These are phyloP conservation scores for Daldinia eschscholtzii DNA, from an alignment of 2,329 filamentous ascomycete species.

Conservation along the genomic window DNA sequence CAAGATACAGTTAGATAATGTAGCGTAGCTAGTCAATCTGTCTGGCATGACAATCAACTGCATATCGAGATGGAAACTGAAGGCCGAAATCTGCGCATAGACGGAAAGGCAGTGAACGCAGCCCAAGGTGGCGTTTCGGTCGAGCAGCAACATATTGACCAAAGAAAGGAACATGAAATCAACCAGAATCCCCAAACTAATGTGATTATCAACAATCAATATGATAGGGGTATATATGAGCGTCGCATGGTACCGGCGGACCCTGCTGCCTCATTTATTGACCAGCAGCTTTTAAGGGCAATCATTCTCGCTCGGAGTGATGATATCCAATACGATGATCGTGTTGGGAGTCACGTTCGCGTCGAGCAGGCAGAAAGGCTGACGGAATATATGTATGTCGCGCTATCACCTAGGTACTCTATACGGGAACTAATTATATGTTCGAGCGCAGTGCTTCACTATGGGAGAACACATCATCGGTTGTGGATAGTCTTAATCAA, in stretches of 20 bases:
- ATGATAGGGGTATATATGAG: not conserved
- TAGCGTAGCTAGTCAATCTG: not conserved
- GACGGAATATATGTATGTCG: not conserved
- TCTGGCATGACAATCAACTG: not conserved
- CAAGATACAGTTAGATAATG: not conserved
- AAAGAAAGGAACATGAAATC: slow-evolving; percentile 6
- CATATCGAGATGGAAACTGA: not conserved
- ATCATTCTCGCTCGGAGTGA: not conserved
- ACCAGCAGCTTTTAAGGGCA: not conserved
- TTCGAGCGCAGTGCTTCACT: not conserved
- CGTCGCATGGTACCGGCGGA: slow-evolving; percentile 6
- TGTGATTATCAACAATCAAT: slow-evolving; percentile 1
- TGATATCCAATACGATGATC: slow-evolving; percentile 1
- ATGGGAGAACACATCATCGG: not conserved
- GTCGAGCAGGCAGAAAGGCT: not conserved
- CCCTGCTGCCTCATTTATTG: slow-evolving; percentile 4
- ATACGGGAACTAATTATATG: not conserved
- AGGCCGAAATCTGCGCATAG: not conserved
- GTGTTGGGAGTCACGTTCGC: not conserved
- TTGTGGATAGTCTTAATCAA: not conserved
- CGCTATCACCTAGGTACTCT: not conserved
- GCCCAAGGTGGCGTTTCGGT: not conserved
- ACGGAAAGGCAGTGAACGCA: not conserved
- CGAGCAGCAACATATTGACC: not conserved
- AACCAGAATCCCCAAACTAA: not conserved